Conservation (phyloP, 2,329 filamentous ascomycete species). For the Talaromyces sp. region DNA sequence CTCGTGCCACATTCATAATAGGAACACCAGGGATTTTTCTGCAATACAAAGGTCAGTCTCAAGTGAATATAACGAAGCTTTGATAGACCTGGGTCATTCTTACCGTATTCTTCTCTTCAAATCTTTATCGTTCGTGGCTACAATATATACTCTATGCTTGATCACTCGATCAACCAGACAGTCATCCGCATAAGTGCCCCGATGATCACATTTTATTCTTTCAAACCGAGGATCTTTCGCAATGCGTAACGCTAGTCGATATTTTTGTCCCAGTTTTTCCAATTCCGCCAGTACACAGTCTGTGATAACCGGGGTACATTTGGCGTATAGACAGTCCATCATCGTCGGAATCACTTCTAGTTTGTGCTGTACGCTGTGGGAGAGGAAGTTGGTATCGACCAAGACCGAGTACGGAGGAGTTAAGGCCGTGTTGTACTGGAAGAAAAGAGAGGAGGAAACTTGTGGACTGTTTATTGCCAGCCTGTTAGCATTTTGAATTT, state of each 20-base stretch:
- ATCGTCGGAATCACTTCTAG: slow-evolving; percentile 80
- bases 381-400: slow-evolving; percentile 86
- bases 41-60: background rate
- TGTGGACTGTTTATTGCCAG: slow-evolving; percentile 55
- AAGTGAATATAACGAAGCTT: background rate
- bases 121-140: slow-evolving; percentile 67
- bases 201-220: slow-evolving; percentile 82
- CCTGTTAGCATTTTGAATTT: background rate
- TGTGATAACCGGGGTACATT: slow-evolving; percentile 84
- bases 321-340: slow-evolving; percentile 92
- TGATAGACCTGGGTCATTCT: background rate
- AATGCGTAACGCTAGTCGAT: slow-evolving; percentile 78
- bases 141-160: slow-evolving; percentile 73
- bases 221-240: slow-evolving; percentile 88
- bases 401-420: slow-evolving; percentile 78
- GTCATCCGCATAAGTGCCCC: slow-evolving; percentile 83
- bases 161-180: slow-evolving; percentile 71
- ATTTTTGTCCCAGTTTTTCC: slow-evolving; percentile 85
- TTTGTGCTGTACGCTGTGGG: slow-evolving; percentile 86
- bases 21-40: slow-evolving; percentile 68
- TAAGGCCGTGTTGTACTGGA: slow-evolving; percentile 80
- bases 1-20: slow-evolving; percentile 73
- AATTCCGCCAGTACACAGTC: slow-evolving; percentile 78
- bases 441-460: slow-evolving; percentile 80
- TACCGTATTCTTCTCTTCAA: slow-evolving; percentile 71